Evolutionary conservation across 306 rosid species (phyloP), one percentile per base, ranked within the genome.

Genomic region (Cucurbita maxima): DNA sequence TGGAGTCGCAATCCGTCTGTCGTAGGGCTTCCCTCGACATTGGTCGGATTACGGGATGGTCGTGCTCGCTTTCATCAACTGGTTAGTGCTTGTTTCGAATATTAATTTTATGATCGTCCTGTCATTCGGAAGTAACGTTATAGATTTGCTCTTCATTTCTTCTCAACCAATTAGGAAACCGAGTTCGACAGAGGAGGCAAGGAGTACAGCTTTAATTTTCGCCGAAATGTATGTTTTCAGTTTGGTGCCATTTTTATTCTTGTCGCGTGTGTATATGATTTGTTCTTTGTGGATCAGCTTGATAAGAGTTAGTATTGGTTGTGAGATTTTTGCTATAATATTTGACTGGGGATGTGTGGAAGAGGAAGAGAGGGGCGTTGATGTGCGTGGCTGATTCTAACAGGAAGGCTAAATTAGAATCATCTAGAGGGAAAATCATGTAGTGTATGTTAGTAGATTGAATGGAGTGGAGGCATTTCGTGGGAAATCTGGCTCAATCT

Each of bases 401-500:
- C 76, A 45, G 68, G n/a, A 79, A 84, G 52, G 81, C 74, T 50
- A 78, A 81, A 36, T 82, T 86, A 87, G 90, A 85, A 18, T 74
- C 72, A 41, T 80, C 64, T 38, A 72, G 85, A 10, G 58, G 19
- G 70, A 74, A 62, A 83, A 40, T 75, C 86, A 78, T 52, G 62
- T 62, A 11, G 77, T 80, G 41, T 48, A 82, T 45, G 84, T 54
- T 77, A 58, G 62, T 77, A 38, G 47, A 41, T 51, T 43, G 69
- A 44, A 83, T 37, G 91, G 76, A 60, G 82, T 60, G 74, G 98
- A 94, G 79, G 92, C 92, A 4, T 86, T 87, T 88, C 89, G 79
- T 44, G 98, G 98, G 56, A 94, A 90, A 84, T 81, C 97, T 3
- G 97, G 98, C 58, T 85, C 90, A 6, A 81, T 94, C 60, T 90